These are phyloP conservation scores for Arthrobotrys entomopaga DNA, from an alignment of 2,329 filamentous ascomycete genomes.

Conservation along the genomic window DNA sequence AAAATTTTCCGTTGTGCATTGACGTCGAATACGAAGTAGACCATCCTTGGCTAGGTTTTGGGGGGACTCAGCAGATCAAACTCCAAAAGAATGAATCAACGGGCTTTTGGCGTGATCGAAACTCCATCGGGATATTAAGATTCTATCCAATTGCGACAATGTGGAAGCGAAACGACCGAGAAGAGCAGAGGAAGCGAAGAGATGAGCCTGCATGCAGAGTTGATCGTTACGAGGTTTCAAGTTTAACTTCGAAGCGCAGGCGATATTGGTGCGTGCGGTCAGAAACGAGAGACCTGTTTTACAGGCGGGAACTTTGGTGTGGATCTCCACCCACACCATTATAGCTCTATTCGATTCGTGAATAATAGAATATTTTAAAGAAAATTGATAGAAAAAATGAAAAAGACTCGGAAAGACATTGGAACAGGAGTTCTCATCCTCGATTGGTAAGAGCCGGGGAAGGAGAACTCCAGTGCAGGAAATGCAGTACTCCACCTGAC, in stretches of 20 bases:
- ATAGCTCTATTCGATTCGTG: constrained; percentile 34
- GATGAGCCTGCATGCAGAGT: constrained; percentile 41
- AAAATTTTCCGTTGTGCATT: constrained; percentile 38
- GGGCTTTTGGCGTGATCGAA: constrained; percentile 24
- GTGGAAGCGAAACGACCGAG: constrained; percentile 30
- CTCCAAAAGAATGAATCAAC: constrained; percentile 8
- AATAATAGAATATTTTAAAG: neutral
- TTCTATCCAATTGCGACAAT: constrained; percentile 53
- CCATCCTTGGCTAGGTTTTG: constrained; percentile 9
- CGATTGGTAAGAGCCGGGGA: constrained; percentile 25
- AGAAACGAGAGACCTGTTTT: constrained; percentile 35
- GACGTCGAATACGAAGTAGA: constrained; percentile 31
- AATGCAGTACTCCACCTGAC: constrained; percentile 38
- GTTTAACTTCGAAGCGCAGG: constrained; percentile 24
- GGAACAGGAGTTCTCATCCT: constrained; percentile 25
- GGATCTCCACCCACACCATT: constrained; percentile 40
- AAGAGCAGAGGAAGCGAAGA: constrained; percentile 14
- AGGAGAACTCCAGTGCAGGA: neutral
- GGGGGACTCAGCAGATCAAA: constrained; percentile 27
- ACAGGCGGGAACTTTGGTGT: constrained; percentile 50
- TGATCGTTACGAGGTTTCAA: constrained; percentile 51
- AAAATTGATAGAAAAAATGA: neutral
- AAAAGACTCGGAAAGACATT: constrained; percentile 28
- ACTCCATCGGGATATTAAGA: constrained; percentile 31
- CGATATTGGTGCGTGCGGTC: constrained; percentile 35